Evolutionary conservation across 2,329 filamentous ascomycete species (phyloP).

Genomic region (Fusarium anthophilum): DNA sequence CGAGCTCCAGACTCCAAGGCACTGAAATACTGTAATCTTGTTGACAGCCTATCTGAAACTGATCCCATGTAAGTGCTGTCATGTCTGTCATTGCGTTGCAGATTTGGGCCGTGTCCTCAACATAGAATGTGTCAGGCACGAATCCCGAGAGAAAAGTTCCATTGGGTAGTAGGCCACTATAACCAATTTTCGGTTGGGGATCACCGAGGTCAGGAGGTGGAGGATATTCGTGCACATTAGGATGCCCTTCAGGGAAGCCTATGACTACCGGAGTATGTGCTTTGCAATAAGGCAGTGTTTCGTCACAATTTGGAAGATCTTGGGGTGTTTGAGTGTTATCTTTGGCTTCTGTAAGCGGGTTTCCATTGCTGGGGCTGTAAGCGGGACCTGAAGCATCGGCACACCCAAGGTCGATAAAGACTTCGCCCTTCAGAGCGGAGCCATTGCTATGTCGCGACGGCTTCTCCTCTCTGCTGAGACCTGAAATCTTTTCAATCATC

Average conservation of each 20-base stretch:
- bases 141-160: accelerated
- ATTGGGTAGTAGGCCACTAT: too few species aligned
- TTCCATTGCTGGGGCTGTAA: not conserved
- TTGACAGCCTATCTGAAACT: not conserved
- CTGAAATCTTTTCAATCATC: not conserved
- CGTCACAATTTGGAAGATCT: accelerated
- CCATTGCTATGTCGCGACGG: not conserved
- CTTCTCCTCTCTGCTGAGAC: not conserved
- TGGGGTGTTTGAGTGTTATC: not conserved
- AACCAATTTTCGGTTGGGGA: not conserved
- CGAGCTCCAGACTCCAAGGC: not conserved
- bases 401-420: not conserved
- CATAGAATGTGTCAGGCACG: not conserved
- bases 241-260: not conserved
- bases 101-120: not conserved
- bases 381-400: not conserved
- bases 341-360: accelerated
- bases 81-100: not conserved
- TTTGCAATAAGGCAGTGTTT: not conserved
- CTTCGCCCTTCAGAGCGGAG: not conserved
- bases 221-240: accelerated
- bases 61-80: not conserved
- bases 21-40: not conserved
- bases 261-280: too few species aligned
- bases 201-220: not conserved